Evolutionary conservation across 768 basidiomycete species (phyloP).

Genomic region (Leccinellum luteum): DNA sequence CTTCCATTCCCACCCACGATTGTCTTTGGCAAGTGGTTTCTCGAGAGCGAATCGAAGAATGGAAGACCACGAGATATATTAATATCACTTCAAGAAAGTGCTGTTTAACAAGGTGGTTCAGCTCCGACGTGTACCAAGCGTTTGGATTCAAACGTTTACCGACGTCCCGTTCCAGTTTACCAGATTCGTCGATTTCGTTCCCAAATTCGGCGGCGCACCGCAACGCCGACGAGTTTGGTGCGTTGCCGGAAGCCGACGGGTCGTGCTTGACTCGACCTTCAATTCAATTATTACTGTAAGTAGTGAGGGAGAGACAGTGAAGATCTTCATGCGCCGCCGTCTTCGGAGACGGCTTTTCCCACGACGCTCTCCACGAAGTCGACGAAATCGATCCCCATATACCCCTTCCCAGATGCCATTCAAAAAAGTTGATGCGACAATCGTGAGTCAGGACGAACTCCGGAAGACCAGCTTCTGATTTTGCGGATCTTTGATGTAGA

Average conservation of each 20-base stretch:
- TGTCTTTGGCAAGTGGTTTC: conserved; percentile 10
- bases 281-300: no score
- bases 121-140: neutral
- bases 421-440: neutral
- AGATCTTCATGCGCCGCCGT: no score
- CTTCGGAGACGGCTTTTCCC: conserved; percentile 18
- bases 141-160: neutral
- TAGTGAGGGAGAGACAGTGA: no score
- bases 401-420: neutral
- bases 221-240: no score
- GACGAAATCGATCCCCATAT: neutral
- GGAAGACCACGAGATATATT: neutral
- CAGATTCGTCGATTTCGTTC: no score
- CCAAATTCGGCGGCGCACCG: no score
- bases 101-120: neutral
- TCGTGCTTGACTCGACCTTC: no score
- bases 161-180: neutral
- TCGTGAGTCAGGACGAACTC: neutral
- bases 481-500: conserved; percentile 6
- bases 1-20: conserved; percentile 5
- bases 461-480: neutral
- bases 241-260: no score
- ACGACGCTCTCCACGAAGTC: conserved; percentile 9
- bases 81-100: no score
- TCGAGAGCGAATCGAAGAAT: conserved; percentile 8